These are phyloP conservation scores for Stagonosporopsis chrysanthemi DNA, from an alignment of 2,329 filamentous ascomycete species.

Conservation along the genomic window DNA sequence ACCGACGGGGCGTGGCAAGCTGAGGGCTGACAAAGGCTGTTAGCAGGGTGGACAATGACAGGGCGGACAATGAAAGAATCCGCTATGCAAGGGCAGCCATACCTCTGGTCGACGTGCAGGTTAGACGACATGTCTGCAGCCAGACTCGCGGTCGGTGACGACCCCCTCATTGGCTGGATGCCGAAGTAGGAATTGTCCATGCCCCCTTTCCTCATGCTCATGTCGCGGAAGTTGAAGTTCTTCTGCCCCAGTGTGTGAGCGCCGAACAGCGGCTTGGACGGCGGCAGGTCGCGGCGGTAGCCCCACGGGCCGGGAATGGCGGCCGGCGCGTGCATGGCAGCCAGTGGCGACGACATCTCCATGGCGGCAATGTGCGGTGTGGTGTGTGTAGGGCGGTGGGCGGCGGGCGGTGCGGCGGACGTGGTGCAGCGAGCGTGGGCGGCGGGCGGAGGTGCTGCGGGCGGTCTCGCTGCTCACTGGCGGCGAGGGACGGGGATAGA, in stretches of 20 bases:
- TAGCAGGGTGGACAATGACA: slow-evolving; percentile 38
- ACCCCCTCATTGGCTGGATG: slow-evolving; percentile 77
- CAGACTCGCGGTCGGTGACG: slow-evolving; percentile 88
- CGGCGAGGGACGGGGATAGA: slow-evolving; percentile 27
- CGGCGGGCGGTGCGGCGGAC: slow-evolving; percentile 4
- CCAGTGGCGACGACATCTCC: slow-evolving; percentile 93
- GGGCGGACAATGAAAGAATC: slow-evolving; percentile 18
- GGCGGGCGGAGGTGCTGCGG: slow-evolving; percentile 23
- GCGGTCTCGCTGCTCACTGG: slow-evolving; percentile 28
- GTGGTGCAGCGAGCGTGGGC: slow-evolving; percentile 36
- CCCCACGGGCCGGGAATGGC: slow-evolving; percentile 71
- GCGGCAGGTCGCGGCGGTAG: slow-evolving; percentile 62
- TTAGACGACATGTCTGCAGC: slow-evolving; percentile 96
- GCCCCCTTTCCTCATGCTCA: slow-evolving; percentile 73
- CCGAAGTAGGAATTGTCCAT: slow-evolving; percentile 76
- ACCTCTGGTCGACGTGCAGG: slow-evolving; percentile 96
- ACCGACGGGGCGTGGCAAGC: slow-evolving; percentile 81
- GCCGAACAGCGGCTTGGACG: slow-evolving; percentile 62
- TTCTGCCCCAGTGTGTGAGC: slow-evolving; percentile 66
- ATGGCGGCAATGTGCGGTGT: slow-evolving; percentile 83
- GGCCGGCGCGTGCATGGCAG: slow-evolving; percentile 80
- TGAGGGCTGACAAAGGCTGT: slow-evolving; percentile 70
- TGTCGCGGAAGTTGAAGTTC: slow-evolving; percentile 77
- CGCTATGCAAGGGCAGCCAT: slow-evolving; percentile 44
- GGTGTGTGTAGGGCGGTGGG: slow-evolving; percentile 43